phyloP scores from a whole-genome alignment of 2,329 filamentous ascomycete species.

The Pseudocercospora eumusae region DNA sequence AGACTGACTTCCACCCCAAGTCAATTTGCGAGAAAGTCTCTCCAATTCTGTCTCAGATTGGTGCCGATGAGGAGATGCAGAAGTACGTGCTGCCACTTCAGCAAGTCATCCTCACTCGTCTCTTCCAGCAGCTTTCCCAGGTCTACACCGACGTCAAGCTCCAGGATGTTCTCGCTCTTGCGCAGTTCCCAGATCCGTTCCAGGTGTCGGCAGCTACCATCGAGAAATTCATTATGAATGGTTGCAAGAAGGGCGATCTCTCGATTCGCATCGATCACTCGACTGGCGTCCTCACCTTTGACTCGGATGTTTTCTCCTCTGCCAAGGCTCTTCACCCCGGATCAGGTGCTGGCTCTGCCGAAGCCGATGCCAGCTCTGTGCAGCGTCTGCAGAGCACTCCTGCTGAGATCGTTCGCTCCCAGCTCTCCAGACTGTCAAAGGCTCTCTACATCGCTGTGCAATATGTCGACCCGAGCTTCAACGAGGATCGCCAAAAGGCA shows the following conservation, averaged over 20 bases:
- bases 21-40: conserved; percentile 99
- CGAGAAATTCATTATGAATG: conserved; percentile 99
- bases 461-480: conserved; percentile 90
- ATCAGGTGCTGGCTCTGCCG: conserved; percentile 80
- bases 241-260: conserved; percentile 98
- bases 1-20: conserved; percentile 97
- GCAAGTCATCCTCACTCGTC: conserved; percentile 95
- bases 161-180: conserved; percentile 87
- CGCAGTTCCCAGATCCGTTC: conserved; percentile 94
- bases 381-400: conserved; percentile 97
- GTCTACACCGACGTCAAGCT: conserved; percentile 98
- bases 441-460: conserved; percentile 90
- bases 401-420: conserved; percentile 93
- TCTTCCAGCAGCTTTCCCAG: conserved; percentile 98
- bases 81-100: conserved; percentile 94
- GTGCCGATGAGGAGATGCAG: conserved; percentile 91
- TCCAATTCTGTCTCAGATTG: conserved; percentile 90
- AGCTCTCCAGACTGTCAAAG: conserved; percentile 88
- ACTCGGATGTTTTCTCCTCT: conserved; percentile 97
- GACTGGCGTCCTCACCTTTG: conserved; percentile 91
- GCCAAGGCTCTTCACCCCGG: conserved; percentile 87
- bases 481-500: conserved; percentile 74
- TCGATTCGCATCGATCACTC: conserved; percentile 95
- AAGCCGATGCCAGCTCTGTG: conserved; percentile 78
- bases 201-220: conserved; percentile 87